Evolutionary conservation across 2,329 filamentous ascomycete genomes (phyloP), one percentile per base, ranked within the genome.

Genomic region (Ustilaginoidea virens): DNA sequence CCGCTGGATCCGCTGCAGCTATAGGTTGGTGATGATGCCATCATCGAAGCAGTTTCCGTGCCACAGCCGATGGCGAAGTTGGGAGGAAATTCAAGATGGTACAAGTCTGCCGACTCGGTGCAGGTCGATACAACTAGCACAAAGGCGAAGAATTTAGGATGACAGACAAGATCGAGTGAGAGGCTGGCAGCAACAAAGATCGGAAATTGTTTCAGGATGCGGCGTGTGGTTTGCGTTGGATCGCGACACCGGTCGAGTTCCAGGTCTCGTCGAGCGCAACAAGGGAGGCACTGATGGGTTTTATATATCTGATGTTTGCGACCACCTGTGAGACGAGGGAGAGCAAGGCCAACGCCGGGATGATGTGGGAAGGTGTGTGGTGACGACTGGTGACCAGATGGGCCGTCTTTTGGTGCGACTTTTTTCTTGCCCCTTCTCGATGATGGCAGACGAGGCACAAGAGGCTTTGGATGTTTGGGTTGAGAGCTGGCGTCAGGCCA

Each of bases 11-110:
- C 39, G 14, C 39, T 37, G 7, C 35, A 33, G 36, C 35, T 42
- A 27, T 42, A 37, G 11, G 40, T 45, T 33, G 46, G 48, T 36
- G 36, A 36, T 31, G 38, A 32, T 29, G 36, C 34, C 42, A 45
- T 45, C 29, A 23, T 42, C 6, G 13, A 17, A 23, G 14, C n/a
- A n/a, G n/a, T n/a, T n/a, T n/a, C n/a, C n/a, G n/a, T n/a, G n/a
- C n/a, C n/a, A n/a, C n/a, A n/a, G n/a, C n/a, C n/a, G n/a, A n/a
- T 22, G 29, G 12, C 12, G 7, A 23, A 11, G 13, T 19, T n/a
- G n/a, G n/a, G n/a, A n/a, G n/a, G n/a, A n/a, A n/a, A n/a, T n/a
- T n/a, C n/a, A n/a, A n/a, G n/a, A n/a, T n/a, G n/a, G n/a, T n/a
- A n/a, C n/a, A n/a, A n/a, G n/a, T n/a, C n/a, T 12, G 22, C 14